phyloP scores from a whole-genome alignment of 805 yeast species.

The Spathaspora arborariae region DNA sequence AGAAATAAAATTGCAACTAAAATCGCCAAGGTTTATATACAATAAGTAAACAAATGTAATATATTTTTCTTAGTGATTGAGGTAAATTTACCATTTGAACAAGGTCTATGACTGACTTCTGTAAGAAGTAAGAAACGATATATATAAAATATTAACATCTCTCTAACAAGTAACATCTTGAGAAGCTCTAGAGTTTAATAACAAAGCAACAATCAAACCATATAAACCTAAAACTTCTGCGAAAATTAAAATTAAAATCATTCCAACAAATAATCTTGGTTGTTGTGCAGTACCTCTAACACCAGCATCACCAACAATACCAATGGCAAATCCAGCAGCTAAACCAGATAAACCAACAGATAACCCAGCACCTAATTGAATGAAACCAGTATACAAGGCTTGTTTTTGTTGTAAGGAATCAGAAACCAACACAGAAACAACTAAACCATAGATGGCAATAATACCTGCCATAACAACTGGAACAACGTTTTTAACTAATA shows the following conservation, averaged over 20 bases:
- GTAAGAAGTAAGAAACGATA: not conserved
- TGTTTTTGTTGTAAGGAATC: conserved; percentile 85
- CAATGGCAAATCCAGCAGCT: conserved; percentile 99
- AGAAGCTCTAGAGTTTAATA: conserved; percentile 96
- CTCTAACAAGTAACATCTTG: conserved; percentile 80
- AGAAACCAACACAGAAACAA: conserved; percentile 91
- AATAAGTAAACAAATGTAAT: not conserved
- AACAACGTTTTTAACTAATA: conserved; percentile 86
- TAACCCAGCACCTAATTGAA: conserved; percentile 97
- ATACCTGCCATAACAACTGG: conserved; percentile 99
- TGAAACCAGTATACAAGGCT: conserved; percentile 94
- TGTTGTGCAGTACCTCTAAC: conserved; percentile 98
- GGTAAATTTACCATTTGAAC: not conserved
- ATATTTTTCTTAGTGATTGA: not conserved
- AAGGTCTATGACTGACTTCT: not conserved
- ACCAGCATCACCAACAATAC: conserved; percentile 99
- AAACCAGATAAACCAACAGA: conserved; percentile 96
- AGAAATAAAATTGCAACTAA: conserved; percentile 30
- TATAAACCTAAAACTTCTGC: conserved; percentile 98
- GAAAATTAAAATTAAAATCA: conserved; percentile 96
- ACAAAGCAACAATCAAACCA: conserved; percentile 96
- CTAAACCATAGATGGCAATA: conserved; percentile 96
- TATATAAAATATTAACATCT: not conserved
- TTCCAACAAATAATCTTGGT: conserved; percentile 97
- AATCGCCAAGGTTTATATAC: conserved; percentile 30